Evolutionary conservation across 2,329 filamentous ascomycete genomes (phyloP).

Genomic region (Scedosporium dehoogii): DNA sequence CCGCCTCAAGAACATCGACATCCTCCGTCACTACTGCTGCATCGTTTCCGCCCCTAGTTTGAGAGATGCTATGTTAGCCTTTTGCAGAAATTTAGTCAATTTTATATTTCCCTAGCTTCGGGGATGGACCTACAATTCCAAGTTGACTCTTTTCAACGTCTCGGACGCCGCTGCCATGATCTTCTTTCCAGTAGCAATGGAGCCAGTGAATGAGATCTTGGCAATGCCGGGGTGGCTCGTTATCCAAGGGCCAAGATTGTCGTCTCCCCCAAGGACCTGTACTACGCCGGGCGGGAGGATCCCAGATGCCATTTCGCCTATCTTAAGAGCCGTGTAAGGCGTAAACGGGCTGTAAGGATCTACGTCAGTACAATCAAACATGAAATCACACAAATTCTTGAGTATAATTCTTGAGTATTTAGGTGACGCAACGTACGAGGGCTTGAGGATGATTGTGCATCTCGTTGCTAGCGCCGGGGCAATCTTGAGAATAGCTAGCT

Average conservation of each 20-base stretch:
- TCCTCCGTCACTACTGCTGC: constrained; percentile 49
- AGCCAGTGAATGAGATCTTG: constrained; percentile 57
- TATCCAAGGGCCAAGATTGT: constrained; percentile 48
- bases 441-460: constrained; percentile 46
- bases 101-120: too few species aligned
- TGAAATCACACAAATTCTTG: too few species aligned
- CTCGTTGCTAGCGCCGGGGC: constrained; percentile 46
- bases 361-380: too few species aligned
- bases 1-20: constrained; percentile 35
- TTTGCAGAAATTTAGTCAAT: too few species aligned
- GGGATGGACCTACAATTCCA: constrained; percentile 33
- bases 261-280: constrained; percentile 49
- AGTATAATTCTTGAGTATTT: too few species aligned
- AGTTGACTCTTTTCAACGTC: constrained; percentile 49
- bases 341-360: constrained; percentile 31
- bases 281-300: constrained; percentile 55
- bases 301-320: constrained; percentile 46
- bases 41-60: constrained; percentile 42
- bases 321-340: constrained; percentile 47
- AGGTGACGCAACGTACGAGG: constrained; percentile 21
- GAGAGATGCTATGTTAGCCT: too few species aligned
- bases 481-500: constrained; percentile 42
- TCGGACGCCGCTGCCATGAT: constrained; percentile 46
- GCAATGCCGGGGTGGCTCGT: constrained; percentile 49
- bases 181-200: constrained; percentile 48